Conservation (phyloP, 345 rosid species). For the Salix koriyanagi region DNA sequence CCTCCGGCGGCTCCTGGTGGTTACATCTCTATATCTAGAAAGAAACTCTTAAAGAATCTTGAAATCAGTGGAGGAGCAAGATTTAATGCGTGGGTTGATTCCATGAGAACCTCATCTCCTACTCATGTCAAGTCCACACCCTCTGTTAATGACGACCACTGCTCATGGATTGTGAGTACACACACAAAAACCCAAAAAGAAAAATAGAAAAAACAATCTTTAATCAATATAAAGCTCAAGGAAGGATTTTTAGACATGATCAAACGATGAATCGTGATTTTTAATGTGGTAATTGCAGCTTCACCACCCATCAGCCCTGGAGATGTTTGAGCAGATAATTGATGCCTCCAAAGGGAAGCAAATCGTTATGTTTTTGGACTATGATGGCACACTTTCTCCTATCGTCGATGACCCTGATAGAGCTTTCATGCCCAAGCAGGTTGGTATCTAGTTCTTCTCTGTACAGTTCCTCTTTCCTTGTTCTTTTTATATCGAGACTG, state of each 20-base stretch:
- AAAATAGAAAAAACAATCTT: background rate
- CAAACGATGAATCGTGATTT: background rate
- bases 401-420: conserved; percentile 60
- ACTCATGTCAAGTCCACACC: conserved; percentile 58
- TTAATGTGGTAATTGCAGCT: conserved; percentile 32
- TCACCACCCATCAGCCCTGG: conserved; percentile 56
- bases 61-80: conserved; percentile 61
- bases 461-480: background rate
- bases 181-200: background rate
- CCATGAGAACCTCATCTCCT: conserved; percentile 92
- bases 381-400: conserved; percentile 73
- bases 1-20: conserved; percentile 50
- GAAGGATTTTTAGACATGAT: background rate
- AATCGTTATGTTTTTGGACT: conserved; percentile 56
- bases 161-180: conserved; percentile 62
- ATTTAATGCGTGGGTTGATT: conserved; percentile 72
- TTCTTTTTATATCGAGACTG: background rate
- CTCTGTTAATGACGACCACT: conserved; percentile 35
- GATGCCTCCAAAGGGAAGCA: conserved; percentile 44
- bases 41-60: conserved; percentile 43
- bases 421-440: conserved; percentile 65
- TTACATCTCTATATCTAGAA: conserved; percentile 38
- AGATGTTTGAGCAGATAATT: conserved; percentile 41
- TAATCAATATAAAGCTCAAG: background rate
- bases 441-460: conserved; percentile 7